Evolutionary conservation across 2,329 filamentous ascomycete genomes (phyloP).

Genomic region (Torrubiellomyces zombiae): DNA sequence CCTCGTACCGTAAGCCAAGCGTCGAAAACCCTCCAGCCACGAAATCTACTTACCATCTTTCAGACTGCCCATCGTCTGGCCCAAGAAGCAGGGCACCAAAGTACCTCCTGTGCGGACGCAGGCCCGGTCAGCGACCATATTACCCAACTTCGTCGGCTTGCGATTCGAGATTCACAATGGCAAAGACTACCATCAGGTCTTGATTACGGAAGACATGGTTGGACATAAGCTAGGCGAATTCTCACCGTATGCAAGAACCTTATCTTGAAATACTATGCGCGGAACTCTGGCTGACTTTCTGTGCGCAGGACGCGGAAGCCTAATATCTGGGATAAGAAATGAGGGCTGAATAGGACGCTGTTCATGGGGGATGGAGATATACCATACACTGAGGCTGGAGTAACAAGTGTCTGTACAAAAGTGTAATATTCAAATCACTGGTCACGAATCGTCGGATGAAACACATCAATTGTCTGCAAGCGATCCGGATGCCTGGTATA

Average conservation of each 20-base stretch:
- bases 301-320: constrained; percentile 36
- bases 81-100: constrained; percentile 41
- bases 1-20: constrained; percentile 36
- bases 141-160: constrained; percentile 82
- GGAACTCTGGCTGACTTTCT: constrained; percentile 3
- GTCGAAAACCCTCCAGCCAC: background rate
- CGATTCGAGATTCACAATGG: constrained; percentile 87
- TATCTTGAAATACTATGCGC: background rate
- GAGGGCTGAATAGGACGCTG: constrained; percentile 6
- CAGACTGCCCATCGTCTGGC: constrained; percentile 48
- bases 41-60: constrained; percentile 1
- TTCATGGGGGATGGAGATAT: constrained; percentile 5
- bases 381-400: too few species aligned
- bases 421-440: too few species aligned
- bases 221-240: constrained; percentile 92
- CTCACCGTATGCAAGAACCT: constrained; percentile 47
- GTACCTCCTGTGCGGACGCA: constrained; percentile 67
- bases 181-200: constrained; percentile 67
- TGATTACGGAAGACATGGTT: constrained; percentile 89
- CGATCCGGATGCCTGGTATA: too few species aligned
- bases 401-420: constrained; percentile 17
- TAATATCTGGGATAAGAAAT: constrained; percentile 33
- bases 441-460: too few species aligned
- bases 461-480: too few species aligned
- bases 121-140: constrained; percentile 73